Percentiles rank a stretch among this genome's conserved stretches.
These are phyloP conservation scores for Aspergillus flavus DNA, from an alignment of 2,329 filamentous ascomycete genomes.

Conservation along the genomic window DNA sequence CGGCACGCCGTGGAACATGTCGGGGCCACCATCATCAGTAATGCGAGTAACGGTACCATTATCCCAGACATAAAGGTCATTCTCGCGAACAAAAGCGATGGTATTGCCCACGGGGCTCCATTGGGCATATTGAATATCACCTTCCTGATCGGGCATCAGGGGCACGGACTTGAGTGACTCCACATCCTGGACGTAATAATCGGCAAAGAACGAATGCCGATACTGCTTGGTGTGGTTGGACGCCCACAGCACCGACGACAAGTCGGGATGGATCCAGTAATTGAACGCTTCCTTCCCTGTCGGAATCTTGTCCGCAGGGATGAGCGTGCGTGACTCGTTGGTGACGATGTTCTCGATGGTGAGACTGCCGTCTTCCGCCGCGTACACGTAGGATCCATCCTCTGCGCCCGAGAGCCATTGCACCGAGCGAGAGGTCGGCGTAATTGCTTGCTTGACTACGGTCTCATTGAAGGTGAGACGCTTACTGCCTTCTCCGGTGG, in stretches of 20 bases:
- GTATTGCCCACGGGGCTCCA: conserved; percentile 60
- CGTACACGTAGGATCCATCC: conserved; percentile 65
- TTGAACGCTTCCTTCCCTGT: conserved; percentile 50
- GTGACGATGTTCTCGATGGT: conserved; percentile 65
- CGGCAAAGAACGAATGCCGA: conserved; percentile 67
- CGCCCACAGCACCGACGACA: conserved; percentile 62
- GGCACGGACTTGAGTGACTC: conserved; percentile 51
- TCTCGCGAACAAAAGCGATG: conserved; percentile 69
- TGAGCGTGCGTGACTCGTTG: conserved; percentile 58
- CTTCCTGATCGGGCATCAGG: conserved; percentile 61
- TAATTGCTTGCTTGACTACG: conserved; percentile 50
- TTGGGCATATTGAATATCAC: conserved; percentile 68
- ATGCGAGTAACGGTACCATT: conserved; percentile 63
- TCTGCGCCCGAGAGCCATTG: conserved; percentile 61
- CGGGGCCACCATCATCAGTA: conserved; percentile 77
- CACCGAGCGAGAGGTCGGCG: conserved; percentile 52
- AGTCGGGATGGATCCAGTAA: conserved; percentile 65
- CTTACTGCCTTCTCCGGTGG: conserved; percentile 58
- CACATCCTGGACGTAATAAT: conserved; percentile 67
- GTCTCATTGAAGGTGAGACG: conserved; percentile 65
- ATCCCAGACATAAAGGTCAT: conserved; percentile 64
- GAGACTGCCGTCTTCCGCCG: conserved; percentile 54
- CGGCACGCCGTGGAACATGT: conserved; percentile 87
- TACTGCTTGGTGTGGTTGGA: conserved; percentile 71
- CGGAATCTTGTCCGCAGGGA: conserved; percentile 61